A percentile compares a stretch with the other conserved stretches of the same genome.
Evolutionary conservation across 1,284 basidiomycete genomes (phyloP).

Genomic region (Agroathelia rolfsii): DNA sequence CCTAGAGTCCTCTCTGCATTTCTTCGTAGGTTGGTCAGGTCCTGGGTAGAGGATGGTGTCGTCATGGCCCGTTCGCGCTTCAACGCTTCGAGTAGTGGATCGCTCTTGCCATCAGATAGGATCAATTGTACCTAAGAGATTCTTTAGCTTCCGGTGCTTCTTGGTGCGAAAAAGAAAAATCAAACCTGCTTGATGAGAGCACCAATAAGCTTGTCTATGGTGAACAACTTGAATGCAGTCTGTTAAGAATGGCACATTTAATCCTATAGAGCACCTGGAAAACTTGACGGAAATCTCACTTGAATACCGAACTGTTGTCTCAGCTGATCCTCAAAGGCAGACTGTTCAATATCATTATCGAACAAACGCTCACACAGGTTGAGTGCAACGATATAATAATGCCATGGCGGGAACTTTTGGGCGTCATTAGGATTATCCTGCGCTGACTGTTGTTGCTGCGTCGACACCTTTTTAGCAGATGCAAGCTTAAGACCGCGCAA

Average conservation of each 20-base stretch:
- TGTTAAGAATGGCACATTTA: conserved; percentile 17
- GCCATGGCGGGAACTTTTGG: conserved; percentile 22
- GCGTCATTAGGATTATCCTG: conserved; percentile 15
- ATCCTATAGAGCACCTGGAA: too few species aligned
- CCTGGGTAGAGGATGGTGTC: conserved; percentile 63
- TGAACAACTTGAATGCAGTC: conserved; percentile 81
- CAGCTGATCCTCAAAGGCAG: conserved; percentile 84
- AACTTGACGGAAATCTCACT: conserved; percentile 22
- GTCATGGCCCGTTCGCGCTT: conserved; percentile 66
- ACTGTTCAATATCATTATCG: conserved; percentile 85
- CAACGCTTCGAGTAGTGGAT: conserved; percentile 75
- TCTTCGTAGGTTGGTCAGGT: conserved; percentile 78
- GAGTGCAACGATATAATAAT: conserved; percentile 80
- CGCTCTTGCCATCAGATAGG: conserved; percentile 72
- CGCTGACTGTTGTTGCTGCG: too few species aligned
- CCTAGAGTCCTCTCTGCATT: conserved; percentile 78
- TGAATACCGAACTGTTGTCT: conserved; percentile 84
- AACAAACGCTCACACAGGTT: conserved; percentile 86
- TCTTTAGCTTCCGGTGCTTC: conserved; percentile 5
- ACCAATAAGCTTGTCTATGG: conserved; percentile 86
- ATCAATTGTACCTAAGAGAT: conserved; percentile 59
- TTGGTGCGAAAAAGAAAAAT: conserved; percentile 10
- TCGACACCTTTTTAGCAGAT: conserved; percentile 41
- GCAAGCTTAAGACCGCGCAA: conserved; percentile 71
- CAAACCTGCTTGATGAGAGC: conserved; percentile 78